phyloP scores from a whole-genome alignment of 148 eudicot species.

The Pouteria glomerata region DNA sequence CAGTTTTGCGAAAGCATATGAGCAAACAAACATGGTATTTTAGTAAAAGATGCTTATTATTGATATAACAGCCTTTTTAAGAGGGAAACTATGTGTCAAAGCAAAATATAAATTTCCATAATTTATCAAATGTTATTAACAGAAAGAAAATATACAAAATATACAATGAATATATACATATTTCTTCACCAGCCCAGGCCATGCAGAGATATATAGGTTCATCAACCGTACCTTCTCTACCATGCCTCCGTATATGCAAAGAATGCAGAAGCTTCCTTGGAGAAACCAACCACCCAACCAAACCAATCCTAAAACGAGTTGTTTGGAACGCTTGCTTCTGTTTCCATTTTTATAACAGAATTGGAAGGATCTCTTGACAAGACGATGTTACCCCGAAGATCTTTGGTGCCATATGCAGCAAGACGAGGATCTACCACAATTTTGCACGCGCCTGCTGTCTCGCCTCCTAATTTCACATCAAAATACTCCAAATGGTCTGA shows the following conservation, averaged over 20 bases:
- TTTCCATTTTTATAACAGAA: neutral
- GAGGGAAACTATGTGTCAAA: too few species aligned
- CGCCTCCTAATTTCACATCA: constrained; percentile 30
- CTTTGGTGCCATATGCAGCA: neutral
- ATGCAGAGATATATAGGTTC: neutral
- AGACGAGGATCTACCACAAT: neutral
- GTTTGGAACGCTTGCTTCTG: neutral
- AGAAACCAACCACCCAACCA: neutral
- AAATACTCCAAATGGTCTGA: constrained; percentile 71
- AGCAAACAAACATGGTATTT: too few species aligned
- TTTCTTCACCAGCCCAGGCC: neutral
- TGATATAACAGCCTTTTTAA: too few species aligned
- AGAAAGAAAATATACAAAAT: neutral
- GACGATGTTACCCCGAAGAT: neutral
- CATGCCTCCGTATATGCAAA: neutral
- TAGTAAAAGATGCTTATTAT: too few species aligned
- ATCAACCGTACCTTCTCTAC: neutral
- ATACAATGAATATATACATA: constrained; percentile 3
- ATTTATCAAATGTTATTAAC: too few species aligned
- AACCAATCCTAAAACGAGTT: neutral
- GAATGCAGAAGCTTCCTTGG: neutral
- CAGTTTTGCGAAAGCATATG: too few species aligned
- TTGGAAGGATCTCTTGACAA: constrained; percentile 6
- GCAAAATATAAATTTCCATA: too few species aligned
- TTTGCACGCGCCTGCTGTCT: neutral